These are phyloP conservation scores for Herpomyces periplanetae DNA, from an alignment of 2,329 filamentous ascomycete genomes.

Conservation along the genomic window DNA sequence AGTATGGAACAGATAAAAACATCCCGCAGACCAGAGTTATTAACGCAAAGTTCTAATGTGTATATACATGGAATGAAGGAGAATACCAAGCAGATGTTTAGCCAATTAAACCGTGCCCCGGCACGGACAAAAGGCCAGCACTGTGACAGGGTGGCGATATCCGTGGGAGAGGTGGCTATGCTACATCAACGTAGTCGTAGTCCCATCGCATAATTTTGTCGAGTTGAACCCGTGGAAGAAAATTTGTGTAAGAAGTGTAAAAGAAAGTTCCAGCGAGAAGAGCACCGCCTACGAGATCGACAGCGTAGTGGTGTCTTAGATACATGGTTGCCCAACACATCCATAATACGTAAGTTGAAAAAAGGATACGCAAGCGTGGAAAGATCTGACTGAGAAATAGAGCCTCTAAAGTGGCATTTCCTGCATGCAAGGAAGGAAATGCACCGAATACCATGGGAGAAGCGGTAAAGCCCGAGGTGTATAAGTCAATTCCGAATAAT, in stretches of 20 bases:
- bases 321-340: constrained; percentile 98
- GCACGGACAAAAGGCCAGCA: no score
- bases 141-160: no score
- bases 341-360: constrained; percentile 55
- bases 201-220: constrained; percentile 76
- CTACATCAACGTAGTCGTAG: constrained; percentile 82
- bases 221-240: constrained; percentile 37
- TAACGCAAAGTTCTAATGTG: no score
- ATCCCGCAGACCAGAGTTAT: no score
- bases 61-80: no score
- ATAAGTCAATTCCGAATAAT: constrained; percentile 63
- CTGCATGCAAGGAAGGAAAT: constrained; percentile 70
- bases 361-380: constrained; percentile 36
- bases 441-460: constrained; percentile 76
- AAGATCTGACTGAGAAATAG: constrained; percentile 80
- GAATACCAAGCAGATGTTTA: no score
- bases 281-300: constrained; percentile 58
- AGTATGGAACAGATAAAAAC: no score
- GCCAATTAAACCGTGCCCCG: no score
- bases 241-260: constrained; percentile 40
- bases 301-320: constrained; percentile 77
- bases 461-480: constrained; percentile 62
- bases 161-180: no score
- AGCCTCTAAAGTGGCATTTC: constrained; percentile 51
- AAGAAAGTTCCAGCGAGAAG: constrained; percentile 32